These are phyloP conservation scores for Grifola frondosa DNA, from an alignment of 1,284 basidiomycete species.

Conservation along the genomic window DNA sequence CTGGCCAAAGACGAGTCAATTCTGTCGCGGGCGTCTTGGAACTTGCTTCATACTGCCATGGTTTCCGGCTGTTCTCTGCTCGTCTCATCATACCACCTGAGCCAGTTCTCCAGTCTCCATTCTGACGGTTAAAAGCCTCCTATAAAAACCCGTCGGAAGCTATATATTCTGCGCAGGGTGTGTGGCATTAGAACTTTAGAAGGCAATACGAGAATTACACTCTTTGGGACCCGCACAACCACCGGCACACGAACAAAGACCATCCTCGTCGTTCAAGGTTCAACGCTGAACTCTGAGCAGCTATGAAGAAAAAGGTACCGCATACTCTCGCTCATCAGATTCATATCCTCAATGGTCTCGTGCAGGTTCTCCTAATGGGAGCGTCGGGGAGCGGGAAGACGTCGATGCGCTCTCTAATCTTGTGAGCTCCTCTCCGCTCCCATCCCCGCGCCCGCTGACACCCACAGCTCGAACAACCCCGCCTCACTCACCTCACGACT, in stretches of 20 bases:
- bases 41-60: conserved; percentile 19
- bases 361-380: conserved; percentile 93
- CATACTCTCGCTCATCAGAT: no score
- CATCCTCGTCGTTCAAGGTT: background rate
- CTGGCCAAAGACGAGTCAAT: no score
- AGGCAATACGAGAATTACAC: no score
- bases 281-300: background rate
- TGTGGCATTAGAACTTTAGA: no score
- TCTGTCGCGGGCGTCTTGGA: conserved; percentile 6
- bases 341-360: no score
- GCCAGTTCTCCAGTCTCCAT: conserved; percentile 10
- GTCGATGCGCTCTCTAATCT: conserved; percentile 98
- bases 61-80: no score
- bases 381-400: conserved; percentile 91
- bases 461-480: conserved; percentile 84
- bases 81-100: no score
- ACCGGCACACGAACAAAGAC: no score
- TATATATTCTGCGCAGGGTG: background rate
- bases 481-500: conserved; percentile 89
- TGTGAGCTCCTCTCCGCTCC: conserved; percentile 55
- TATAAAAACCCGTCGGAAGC: conserved; percentile 1
- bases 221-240: no score
- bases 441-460: background rate
- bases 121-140: background rate
- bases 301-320: conserved; percentile 34